Evolutionary conservation across 257 asterid genomes (phyloP), one percentile per base, ranked within the genome.

Genomic region (Gentiana straminea): DNA sequence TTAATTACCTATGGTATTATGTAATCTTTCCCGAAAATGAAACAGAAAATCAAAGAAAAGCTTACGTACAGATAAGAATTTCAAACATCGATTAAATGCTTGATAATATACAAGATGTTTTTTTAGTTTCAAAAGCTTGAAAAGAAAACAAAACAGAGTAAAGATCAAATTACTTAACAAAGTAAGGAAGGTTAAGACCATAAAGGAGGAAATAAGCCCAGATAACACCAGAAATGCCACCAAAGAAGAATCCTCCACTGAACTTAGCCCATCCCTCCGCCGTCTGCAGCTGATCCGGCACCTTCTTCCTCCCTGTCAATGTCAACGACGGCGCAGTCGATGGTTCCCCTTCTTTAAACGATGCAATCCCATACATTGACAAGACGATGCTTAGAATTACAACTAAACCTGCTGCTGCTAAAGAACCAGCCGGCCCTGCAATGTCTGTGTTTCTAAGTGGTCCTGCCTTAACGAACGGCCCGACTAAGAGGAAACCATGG

Each of bases 231-330:
- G 98, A 90, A 52, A 90, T 73, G 15, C 98, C 98, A 46, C 98
- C 98, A 63, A 90, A 90, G 81, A 90, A 90, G 79, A 90, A 90
- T 9, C 98, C 98, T n/a, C 96, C 98, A 0, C 79, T 65, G 64
- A 90, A 90, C 69, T 86, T 84, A 0, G 95, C 77, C 96, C 98
- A 90, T 15, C 98, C 98, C 3, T 90, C 94, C 13, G 70, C 94
- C 7, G 96, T 86, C 69, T 90, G 98, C 63, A 90, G 70, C 86
- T 72, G 84, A 8, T 89, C 97, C 0, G 97, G 91, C 61, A 62
- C 68, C 70, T 89, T 89, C 83, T 83, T 71, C 82, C 97, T 58
- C 8, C 97, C 97, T 0, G 95, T 89, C 72, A 89, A 69, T 1
- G 95, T 89, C 68, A 89, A 45, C 0, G 84, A 5, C 1, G 97